These are phyloP conservation scores for Haberlea rhodopensis DNA, from an alignment of 257 asterid genomes.

Conservation along the genomic window DNA sequence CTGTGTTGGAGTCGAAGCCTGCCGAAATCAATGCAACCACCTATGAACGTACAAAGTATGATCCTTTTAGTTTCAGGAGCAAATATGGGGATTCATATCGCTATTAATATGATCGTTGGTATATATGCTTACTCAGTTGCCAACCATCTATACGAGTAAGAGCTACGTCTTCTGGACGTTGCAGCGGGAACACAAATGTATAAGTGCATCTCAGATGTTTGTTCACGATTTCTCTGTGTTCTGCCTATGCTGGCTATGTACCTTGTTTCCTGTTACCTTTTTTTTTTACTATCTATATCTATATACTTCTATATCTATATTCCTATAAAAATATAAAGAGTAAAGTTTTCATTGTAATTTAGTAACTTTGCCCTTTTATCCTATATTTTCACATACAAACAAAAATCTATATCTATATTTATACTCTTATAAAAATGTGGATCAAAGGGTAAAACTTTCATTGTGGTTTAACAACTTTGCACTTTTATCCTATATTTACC, in stretches of 20 bases:
- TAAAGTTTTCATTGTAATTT: too few species aligned
- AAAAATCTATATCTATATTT: too few species aligned
- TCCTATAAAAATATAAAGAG: too few species aligned
- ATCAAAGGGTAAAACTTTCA: too few species aligned
- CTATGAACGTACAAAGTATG: conserved; percentile 56
- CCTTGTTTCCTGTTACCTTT: neutral
- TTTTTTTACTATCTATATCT: too few species aligned
- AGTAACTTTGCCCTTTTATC: too few species aligned
- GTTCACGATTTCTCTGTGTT: conserved; percentile 5
- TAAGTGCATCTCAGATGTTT: conserved; percentile 2
- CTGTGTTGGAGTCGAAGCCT: conserved; percentile 54
- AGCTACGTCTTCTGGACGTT: conserved; percentile 9
- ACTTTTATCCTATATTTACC: too few species aligned
- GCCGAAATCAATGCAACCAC: conserved; percentile 49
- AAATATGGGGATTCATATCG: conserved; percentile 60
- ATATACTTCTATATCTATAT: too few species aligned
- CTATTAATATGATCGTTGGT: conserved; percentile 28
- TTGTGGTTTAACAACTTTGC: too few species aligned
- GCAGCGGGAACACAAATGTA: conserved; percentile 11
- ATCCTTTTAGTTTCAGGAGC: conserved; percentile 60
- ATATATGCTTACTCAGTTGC: neutral
- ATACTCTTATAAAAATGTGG: too few species aligned
- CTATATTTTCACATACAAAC: too few species aligned
- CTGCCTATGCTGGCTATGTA: neutral
- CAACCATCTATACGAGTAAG: conserved; percentile 1